Percentiles rank a stretch among this genome's conserved stretches.
Evolutionary conservation across 371 early-diverging fungal genomes (phyloP).

Genomic region (Lichtheimia hyalospora): DNA sequence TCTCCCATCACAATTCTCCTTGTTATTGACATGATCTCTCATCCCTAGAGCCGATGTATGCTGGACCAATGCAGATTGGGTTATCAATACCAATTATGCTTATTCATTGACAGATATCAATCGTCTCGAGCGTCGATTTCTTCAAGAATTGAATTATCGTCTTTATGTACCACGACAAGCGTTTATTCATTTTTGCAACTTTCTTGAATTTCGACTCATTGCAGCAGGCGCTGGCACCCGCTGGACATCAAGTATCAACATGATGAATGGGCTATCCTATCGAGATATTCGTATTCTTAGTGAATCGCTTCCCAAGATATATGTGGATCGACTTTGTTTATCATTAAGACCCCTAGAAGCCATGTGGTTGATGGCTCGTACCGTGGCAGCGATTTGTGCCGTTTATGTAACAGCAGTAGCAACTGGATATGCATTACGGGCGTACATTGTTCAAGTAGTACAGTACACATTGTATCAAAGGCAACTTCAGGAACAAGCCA

Average conservation of each 20-base stretch:
- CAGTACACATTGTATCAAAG: conserved; percentile 1
- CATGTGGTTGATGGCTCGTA: conserved; percentile 32
- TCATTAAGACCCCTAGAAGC: conserved; percentile 41
- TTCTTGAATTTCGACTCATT: conserved; percentile 48
- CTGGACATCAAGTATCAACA: too few relatives aligned
- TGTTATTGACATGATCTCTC: conserved; percentile 34
- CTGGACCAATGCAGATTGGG: conserved; percentile 63
- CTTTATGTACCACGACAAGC: conserved; percentile 44
- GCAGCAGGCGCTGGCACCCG: conserved; percentile 34
- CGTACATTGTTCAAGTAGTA: conserved; percentile 2
- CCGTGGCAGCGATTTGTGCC: conserved; percentile 23
- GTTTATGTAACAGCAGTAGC: conserved; percentile 26
- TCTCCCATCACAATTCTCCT: not conserved
- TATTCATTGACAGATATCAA: conserved; percentile 53
- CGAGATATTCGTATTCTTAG: conserved; percentile 52
- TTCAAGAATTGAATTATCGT: conserved; percentile 40
- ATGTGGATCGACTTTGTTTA: conserved; percentile 45
- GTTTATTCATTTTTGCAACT: conserved; percentile 48
- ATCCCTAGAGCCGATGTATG: conserved; percentile 49
- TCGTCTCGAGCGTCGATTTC: conserved; percentile 44
- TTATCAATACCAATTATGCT: conserved; percentile 47
- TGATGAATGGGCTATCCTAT: conserved; percentile 32
- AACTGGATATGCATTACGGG: conserved; percentile 8
- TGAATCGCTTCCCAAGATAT: conserved; percentile 39
- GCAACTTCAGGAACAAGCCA: conserved; percentile 14